These are phyloP conservation scores for Madurella fahalii DNA, from an alignment of 2,329 filamentous ascomycete species.

Conservation along the genomic window DNA sequence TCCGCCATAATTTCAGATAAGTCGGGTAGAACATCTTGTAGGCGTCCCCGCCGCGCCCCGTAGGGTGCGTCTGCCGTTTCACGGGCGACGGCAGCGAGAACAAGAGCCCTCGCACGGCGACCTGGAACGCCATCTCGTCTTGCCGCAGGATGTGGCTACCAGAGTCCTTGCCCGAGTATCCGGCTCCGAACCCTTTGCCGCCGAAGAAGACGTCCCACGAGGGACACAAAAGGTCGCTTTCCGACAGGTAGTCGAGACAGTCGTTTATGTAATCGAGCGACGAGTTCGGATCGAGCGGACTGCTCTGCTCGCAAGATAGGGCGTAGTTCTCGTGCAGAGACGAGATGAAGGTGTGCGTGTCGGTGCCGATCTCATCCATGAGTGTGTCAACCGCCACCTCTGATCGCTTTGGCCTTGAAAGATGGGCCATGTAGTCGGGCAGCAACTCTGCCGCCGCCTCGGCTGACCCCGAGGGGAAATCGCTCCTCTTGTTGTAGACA, in stretches of 20 bases:
- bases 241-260: constrained; percentile 84
- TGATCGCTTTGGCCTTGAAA: constrained; percentile 57
- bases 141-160: constrained; percentile 76
- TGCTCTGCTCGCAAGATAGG: constrained; percentile 67
- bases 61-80: constrained; percentile 53
- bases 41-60: constrained; percentile 52
- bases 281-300: constrained; percentile 47
- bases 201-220: constrained; percentile 67
- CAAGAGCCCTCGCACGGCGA: constrained; percentile 79
- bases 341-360: constrained; percentile 83
- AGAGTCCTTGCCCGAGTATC: constrained; percentile 50
- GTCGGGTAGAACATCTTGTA: constrained; percentile 92
- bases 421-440: constrained; percentile 54
- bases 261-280: constrained; percentile 75
- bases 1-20: constrained; percentile 77
- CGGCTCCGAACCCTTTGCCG: constrained; percentile 47
- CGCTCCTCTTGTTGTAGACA: constrained; percentile 88
- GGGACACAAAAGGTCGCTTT: constrained; percentile 78
- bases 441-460: constrained; percentile 49
- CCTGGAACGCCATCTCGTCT: constrained; percentile 91
- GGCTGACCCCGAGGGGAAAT: constrained; percentile 38
- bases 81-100: constrained; percentile 85
- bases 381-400: constrained; percentile 68
- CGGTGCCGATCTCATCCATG: constrained; percentile 91
- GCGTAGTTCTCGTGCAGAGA: constrained; percentile 92